Evolutionary conservation across 192 early-diverging fungal species (phyloP), one percentile per base, ranked within the genome.

Genomic region (Gaertneriomyces sp.): DNA sequence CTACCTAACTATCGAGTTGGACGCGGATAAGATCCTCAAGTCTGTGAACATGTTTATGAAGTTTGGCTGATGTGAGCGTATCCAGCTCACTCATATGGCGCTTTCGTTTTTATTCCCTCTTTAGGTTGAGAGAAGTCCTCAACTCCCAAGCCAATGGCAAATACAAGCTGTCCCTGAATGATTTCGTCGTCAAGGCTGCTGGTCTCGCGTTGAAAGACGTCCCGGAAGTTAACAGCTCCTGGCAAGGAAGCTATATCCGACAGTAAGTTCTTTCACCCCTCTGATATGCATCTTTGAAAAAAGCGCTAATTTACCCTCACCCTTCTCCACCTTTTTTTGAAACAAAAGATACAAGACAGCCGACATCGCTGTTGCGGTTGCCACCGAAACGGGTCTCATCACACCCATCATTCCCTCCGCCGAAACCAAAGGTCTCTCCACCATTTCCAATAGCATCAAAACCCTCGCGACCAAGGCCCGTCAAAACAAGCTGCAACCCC

Each of bases 141-240:
- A 98, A 98, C 86, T 83, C 76, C 58, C 68, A 86, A 70, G 87
- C 81, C 58, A 85, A 92, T 64, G 94, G 90, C 38, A 87, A 90
- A 63, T 96, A 89, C 89, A 98, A 98, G 84, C 79, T 98, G 40
- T 97, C 94, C 25, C 90, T 98, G 71, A 98, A 98, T 74, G 96
- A 98, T 78, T 97, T 98, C 75, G 85, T 98, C 39, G 88, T 98
- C 83, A 98, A 98, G 87, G 93, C 96, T 0, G 86, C 92, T 16
- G 88, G 87, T 61, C 82, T 91, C 52, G 90, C 95, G 10, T 82
- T 98, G 46, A 86, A 87, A 73, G 90, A 89, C 61, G 91, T 97
- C 6, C 96, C 96, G 20, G 93, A 91, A 54, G 93, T 92, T 62
- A 98, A 98, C 89, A 87, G 83, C 64, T 79, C 90, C 11, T 94